Conservation (phyloP, 2,329 filamentous ascomycete species). For the Nemania sp. region DNA sequence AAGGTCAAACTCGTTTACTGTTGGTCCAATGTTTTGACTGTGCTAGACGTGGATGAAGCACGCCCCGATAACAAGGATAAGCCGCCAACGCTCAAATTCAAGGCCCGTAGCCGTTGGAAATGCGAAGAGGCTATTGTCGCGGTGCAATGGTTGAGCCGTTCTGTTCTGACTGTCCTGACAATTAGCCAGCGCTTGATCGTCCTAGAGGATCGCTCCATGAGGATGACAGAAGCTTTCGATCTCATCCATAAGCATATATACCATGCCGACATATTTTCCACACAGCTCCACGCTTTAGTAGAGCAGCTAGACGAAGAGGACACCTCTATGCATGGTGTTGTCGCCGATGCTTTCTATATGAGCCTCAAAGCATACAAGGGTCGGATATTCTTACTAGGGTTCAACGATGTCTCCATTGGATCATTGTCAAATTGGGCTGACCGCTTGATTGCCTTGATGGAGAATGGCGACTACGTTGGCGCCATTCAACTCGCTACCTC, state of each 20-base stretch:
- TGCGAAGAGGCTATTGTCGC: conserved; percentile 94
- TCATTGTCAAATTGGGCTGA: conserved; percentile 97
- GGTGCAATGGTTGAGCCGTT: conserved; percentile 94
- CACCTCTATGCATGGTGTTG: conserved; percentile 87
- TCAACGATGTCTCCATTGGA: conserved; percentile 89
- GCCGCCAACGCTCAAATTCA: conserved; percentile 77
- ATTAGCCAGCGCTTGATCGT: conserved; percentile 93
- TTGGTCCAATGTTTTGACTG: conserved; percentile 97
- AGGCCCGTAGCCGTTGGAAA: conserved; percentile 83
- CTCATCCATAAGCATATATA: conserved; percentile 90
- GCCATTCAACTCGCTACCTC: conserved; percentile 88
- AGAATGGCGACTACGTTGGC: conserved; percentile 91
- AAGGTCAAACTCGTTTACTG: conserved; percentile 92
- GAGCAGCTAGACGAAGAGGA: conserved; percentile 89
- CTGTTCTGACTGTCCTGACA: conserved; percentile 87
- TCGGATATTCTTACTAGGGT: conserved; percentile 87
- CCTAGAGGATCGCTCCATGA: conserved; percentile 84
- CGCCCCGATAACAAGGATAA: conserved; percentile 72
- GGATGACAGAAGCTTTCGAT: conserved; percentile 93
- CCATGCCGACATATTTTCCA: conserved; percentile 86
- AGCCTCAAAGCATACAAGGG: conserved; percentile 96
- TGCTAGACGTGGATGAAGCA: conserved; percentile 83
- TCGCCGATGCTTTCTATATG: conserved; percentile 97
- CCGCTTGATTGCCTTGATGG: conserved; percentile 88
- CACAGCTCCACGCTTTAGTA: conserved; percentile 80